Percentiles rank a stretch among this genome's conserved stretches.
Conservation (phyloP, 2,329 filamentous ascomycete species). For the Pseudogymnoascus sp. region DNA sequence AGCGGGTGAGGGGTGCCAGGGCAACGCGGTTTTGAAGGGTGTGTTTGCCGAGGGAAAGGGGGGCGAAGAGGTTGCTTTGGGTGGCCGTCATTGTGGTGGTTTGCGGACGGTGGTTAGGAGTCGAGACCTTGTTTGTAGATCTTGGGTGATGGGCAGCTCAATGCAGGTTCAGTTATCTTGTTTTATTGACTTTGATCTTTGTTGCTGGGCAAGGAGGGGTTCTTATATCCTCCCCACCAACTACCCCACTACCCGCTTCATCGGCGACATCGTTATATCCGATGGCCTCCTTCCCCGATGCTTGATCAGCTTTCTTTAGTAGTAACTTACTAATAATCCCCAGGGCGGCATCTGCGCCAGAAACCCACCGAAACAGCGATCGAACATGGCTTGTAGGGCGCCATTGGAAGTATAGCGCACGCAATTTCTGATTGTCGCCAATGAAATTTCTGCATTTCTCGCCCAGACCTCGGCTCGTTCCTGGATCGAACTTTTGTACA, state of each 20-base stretch:
- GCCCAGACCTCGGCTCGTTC: slow-evolving; percentile 3
- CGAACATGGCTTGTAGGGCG: not conserved
- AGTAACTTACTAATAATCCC: not conserved
- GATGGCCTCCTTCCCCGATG: not conserved
- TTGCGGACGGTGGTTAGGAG: not conserved
- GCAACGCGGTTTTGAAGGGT: slow-evolving; percentile 38
- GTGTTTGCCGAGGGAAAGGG: slow-evolving; percentile 33
- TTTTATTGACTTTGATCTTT: not conserved
- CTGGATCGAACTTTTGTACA: not conserved
- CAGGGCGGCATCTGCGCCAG: not conserved
- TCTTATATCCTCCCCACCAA: not conserved
- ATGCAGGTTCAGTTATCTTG: not conserved
- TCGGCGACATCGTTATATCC: not conserved
- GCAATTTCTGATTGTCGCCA: not conserved
- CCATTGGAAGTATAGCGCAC: not conserved
- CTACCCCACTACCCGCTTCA: not conserved
- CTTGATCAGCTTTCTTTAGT: not conserved
- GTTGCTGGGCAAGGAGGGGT: not conserved
- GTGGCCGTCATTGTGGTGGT: slow-evolving; percentile 6
- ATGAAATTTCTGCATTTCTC: slow-evolving; percentile 2
- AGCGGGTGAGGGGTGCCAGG: slow-evolving; percentile 49
- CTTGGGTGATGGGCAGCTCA: not conserved
- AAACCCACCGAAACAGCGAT: not conserved
- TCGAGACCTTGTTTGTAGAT: not conserved
- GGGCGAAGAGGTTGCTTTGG: slow-evolving; percentile 31